Percentiles rank a stretch among this genome's conserved stretches.
Conservation (phyloP, 2,329 filamentous ascomycete species). For the Ceratocystis huliohia region DNA sequence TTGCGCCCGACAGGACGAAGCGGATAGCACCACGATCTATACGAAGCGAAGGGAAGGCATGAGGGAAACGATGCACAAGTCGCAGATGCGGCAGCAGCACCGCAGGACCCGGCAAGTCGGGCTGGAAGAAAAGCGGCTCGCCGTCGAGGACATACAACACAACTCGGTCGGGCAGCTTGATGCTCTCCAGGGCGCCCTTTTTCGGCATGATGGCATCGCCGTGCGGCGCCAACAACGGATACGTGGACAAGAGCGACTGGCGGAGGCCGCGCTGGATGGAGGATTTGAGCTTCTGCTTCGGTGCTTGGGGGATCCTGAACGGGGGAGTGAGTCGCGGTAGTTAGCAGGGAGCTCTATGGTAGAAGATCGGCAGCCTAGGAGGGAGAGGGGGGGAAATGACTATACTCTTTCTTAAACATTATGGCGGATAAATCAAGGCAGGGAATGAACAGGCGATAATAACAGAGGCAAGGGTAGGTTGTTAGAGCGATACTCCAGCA, state of each 20-base stretch:
- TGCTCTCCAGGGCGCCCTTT: slow-evolving; percentile 76
- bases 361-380: neutral
- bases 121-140: slow-evolving; percentile 82
- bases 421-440: slow-evolving; percentile 26
- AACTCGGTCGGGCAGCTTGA: slow-evolving; percentile 86
- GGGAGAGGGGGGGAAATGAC: slow-evolving; percentile 20
- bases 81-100: slow-evolving; percentile 70
- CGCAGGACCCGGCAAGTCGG: slow-evolving; percentile 46
- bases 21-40: slow-evolving; percentile 94
- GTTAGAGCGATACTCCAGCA: neutral
- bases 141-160: slow-evolving; percentile 74
- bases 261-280: slow-evolving; percentile 82
- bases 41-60: slow-evolving; percentile 68
- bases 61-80: slow-evolving; percentile 80
- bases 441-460: neutral
- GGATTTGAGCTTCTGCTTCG: slow-evolving; percentile 95
- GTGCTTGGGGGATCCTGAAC: slow-evolving; percentile 56
- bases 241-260: slow-evolving; percentile 66
- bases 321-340: neutral
- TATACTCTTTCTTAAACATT: slow-evolving; percentile 93
- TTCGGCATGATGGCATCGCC: slow-evolving; percentile 94
- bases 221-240: slow-evolving; percentile 71
- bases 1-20: slow-evolving; percentile 85
- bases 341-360: neutral
- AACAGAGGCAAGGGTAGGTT: neutral